Conservation (phyloP, 768 basidiomycete genomes). For the Leccinum pellstonianum region DNA sequence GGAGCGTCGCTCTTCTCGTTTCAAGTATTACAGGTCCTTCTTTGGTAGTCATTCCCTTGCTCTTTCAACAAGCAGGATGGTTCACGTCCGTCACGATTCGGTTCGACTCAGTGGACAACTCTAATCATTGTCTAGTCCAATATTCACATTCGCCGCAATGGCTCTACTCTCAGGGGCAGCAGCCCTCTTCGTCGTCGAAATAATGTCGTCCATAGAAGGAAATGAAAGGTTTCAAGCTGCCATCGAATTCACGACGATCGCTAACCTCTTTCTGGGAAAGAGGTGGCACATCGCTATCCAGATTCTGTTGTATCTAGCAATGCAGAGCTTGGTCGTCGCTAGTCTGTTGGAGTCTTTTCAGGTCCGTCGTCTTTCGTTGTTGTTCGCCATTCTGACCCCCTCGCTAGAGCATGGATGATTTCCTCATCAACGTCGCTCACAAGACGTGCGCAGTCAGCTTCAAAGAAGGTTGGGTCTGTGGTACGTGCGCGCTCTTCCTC, state of each 20-base stretch:
- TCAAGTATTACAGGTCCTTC: conserved; percentile 27
- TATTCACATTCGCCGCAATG: conserved; percentile 18
- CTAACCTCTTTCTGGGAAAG: conserved; percentile 26
- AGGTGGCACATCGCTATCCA: conserved; percentile 25
- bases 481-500: conserved; percentile 11
- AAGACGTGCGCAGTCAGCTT: conserved; percentile 29
- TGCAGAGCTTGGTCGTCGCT: conserved; percentile 24
- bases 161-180: conserved; percentile 22
- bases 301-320: conserved; percentile 18
- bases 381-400: background rate
- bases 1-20: conserved; percentile 28
- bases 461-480: conserved; percentile 21
- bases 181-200: conserved; percentile 20
- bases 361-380: conserved; percentile 4
- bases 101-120: background rate
- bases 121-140: conserved; percentile 10
- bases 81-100: conserved; percentile 17
- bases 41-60: conserved; percentile 20
- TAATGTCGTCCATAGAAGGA: conserved; percentile 18
- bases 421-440: conserved; percentile 24
- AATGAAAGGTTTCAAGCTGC: conserved; percentile 24
- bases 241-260: conserved; percentile 28
- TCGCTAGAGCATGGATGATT: conserved; percentile 23
- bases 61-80: conserved; percentile 30
- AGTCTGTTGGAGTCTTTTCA: conserved; percentile 28